phyloP scores from a whole-genome alignment of 2,329 filamentous ascomycete genomes.

The Colletotrichum navitas region DNA sequence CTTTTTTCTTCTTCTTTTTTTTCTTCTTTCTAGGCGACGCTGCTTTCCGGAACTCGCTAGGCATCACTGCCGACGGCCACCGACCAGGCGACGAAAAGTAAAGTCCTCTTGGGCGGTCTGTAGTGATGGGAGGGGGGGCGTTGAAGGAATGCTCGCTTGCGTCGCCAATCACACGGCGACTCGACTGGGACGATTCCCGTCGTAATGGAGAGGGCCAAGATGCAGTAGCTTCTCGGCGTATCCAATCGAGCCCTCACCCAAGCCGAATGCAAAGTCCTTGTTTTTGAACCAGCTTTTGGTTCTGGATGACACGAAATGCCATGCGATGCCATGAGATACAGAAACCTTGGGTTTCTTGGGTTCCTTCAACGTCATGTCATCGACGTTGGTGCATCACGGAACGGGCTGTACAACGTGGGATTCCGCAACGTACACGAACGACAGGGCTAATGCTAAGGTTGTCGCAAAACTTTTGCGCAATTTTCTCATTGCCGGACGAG shows the following conservation, averaged over 20 bases:
- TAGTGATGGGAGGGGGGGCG: constrained; percentile 5
- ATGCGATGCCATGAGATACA: constrained; percentile 15
- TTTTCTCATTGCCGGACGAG: neutral
- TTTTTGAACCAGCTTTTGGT: constrained; percentile 33
- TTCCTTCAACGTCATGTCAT: constrained; percentile 28
- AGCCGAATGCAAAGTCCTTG: constrained; percentile 25
- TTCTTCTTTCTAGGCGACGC: neutral
- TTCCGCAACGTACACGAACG: neutral
- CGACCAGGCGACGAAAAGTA: constrained; percentile 18
- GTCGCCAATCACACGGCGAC: constrained; percentile 32
- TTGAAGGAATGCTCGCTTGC: constrained; percentile 28
- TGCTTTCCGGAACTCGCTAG: constrained; percentile 15
- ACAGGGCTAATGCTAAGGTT: neutral
- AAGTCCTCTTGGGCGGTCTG: constrained; percentile 5
- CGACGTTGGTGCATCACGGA: neutral
- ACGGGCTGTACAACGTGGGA: neutral
- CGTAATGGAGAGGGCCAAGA: constrained; percentile 29
- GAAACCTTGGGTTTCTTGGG: constrained; percentile 22
- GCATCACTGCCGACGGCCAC: neutral
- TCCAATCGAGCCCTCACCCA: constrained; percentile 25
- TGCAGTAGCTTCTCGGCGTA: constrained; percentile 28
- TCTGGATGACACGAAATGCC: constrained; percentile 22
- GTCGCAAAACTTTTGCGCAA: neutral
- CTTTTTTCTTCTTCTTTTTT: neutral
- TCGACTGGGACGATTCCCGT: constrained; percentile 21